Percentiles rank a stretch among this genome's conserved stretches.
These are phyloP conservation scores for Sugiyamaella mastotermitis DNA, from an alignment of 805 yeast genomes.

Conservation along the genomic window DNA sequence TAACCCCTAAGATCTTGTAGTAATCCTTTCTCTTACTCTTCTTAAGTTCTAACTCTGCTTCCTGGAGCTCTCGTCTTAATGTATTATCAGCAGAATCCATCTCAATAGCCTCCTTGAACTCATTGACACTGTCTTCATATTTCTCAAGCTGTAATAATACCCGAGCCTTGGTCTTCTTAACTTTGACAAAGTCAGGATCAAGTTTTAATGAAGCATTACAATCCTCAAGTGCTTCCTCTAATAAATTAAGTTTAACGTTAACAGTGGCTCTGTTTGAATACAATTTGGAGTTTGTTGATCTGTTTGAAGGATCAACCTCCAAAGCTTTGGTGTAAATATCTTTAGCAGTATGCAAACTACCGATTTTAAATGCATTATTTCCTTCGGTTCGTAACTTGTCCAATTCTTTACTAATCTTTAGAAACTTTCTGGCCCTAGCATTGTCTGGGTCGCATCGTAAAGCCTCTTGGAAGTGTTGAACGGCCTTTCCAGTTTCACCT, in stretches of 20 bases:
- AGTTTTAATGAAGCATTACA: constrained; percentile 61
- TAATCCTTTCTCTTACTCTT: constrained; percentile 42
- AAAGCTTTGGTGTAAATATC: constrained; percentile 71
- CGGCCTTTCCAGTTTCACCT: constrained; percentile 34
- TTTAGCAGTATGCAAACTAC: constrained; percentile 60
- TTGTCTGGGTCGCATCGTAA: constrained; percentile 38
- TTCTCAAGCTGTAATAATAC: constrained; percentile 33
- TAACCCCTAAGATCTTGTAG: constrained; percentile 56
- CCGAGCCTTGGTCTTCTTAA: constrained; percentile 34
- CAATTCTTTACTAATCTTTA: constrained; percentile 28
- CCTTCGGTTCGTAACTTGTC: constrained; percentile 45
- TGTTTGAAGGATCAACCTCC: constrained; percentile 49
- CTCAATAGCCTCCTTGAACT: constrained; percentile 33
- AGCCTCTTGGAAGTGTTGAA: constrained; percentile 35
- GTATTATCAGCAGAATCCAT: constrained; percentile 31
- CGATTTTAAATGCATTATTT: constrained; percentile 61
- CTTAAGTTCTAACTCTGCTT: constrained; percentile 38
- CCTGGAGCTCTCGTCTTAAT: constrained; percentile 32
- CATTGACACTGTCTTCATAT: constrained; percentile 35
- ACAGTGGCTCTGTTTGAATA: constrained; percentile 88
- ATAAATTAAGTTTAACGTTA: constrained; percentile 67
- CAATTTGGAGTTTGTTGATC: constrained; percentile 41
- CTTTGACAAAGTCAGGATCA: constrained; percentile 70
- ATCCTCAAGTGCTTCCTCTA: constrained; percentile 73
- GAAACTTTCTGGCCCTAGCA: constrained; percentile 28